Conservation (phyloP, 306 rosid genomes). For the Rubus idaeus region DNA sequence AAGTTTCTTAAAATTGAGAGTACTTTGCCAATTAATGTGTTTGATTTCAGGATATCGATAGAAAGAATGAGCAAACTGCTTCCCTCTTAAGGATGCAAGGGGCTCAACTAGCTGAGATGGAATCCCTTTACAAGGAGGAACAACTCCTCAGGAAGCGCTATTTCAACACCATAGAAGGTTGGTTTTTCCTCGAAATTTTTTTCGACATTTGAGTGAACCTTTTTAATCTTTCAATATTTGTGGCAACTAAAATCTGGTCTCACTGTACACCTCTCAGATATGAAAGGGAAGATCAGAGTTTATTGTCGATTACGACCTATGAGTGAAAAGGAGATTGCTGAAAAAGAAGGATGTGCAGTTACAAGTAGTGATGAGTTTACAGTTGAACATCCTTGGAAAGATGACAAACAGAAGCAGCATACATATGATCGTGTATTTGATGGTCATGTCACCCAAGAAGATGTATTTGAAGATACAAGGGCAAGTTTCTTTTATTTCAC, state of each 20-base stretch:
- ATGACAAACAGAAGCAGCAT: constrained; percentile 76
- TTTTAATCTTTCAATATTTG: not conserved
- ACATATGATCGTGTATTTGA: constrained; percentile 81
- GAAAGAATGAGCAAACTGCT: constrained; percentile 96
- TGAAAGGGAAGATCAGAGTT: constrained; percentile 99
- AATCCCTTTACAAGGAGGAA: constrained; percentile 87
- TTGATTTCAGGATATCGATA: constrained; percentile 77
- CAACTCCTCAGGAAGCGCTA: constrained; percentile 90
- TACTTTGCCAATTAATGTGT: constrained; percentile 9
- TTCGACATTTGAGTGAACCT: not conserved
- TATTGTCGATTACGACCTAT: constrained; percentile 87
- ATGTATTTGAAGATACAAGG: constrained; percentile 92
- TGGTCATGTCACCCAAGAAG: constrained; percentile 69
- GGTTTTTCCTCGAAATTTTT: not conserved
- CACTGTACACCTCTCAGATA: constrained; percentile 54
- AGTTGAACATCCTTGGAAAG: constrained; percentile 88
- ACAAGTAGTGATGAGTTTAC: constrained; percentile 73
- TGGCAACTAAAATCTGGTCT: constrained; percentile 4
- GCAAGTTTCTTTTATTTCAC: constrained; percentile 44
- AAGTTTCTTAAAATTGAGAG: not conserved
- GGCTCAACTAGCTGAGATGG: constrained; percentile 86
- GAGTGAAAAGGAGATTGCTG: constrained; percentile 63
- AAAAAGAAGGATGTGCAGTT: constrained; percentile 48
- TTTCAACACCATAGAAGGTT: constrained; percentile 92
- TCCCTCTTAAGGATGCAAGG: constrained; percentile 90